phyloP scores from a whole-genome alignment of 257 asterid genomes.

The Rauvolfia tetraphylla region DNA sequence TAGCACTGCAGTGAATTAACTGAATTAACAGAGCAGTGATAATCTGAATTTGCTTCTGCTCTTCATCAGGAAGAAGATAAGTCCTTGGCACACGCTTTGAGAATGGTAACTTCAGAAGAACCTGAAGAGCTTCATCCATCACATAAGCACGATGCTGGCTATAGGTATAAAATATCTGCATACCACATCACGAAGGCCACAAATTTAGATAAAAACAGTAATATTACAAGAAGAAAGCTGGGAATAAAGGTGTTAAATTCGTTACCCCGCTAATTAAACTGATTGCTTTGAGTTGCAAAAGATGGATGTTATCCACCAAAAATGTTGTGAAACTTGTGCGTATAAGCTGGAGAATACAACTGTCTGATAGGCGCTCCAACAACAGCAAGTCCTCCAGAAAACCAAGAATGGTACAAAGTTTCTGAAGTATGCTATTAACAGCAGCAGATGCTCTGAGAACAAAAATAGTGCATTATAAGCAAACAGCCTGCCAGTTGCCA shows the following conservation, averaged over 20 bases:
- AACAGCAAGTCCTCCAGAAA: constrained; percentile 76
- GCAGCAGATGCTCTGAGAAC: constrained; percentile 59
- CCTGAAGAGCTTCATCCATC: constrained; percentile 95
- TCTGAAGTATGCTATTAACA: constrained; percentile 77
- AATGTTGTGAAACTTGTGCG: constrained; percentile 86
- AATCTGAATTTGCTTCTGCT: constrained; percentile 91
- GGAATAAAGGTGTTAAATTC: constrained; percentile 26
- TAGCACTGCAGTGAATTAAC: constrained; percentile 83
- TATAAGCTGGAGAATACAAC: constrained; percentile 91
- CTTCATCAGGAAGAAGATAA: constrained; percentile 97
- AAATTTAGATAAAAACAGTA: background rate
- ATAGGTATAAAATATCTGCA: constrained; percentile 72
- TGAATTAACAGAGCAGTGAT: constrained; percentile 81
- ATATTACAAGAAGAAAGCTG: constrained; percentile 21
- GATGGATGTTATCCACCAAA: constrained; percentile 83
- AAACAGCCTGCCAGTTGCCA: background rate
- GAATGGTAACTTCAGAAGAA: constrained; percentile 81
- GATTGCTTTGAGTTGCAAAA: constrained; percentile 94
- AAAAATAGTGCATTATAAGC: constrained; percentile 2
- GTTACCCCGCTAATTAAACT: constrained; percentile 91
- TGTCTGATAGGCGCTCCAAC: constrained; percentile 87
- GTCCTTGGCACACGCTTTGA: constrained; percentile 84
- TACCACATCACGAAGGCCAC: constrained; percentile 1
- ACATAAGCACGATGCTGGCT: constrained; percentile 75
- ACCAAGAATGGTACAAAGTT: constrained; percentile 86